Evolutionary conservation across 257 asterid species (phyloP).

Genomic region (Fraxinus anomala): DNA sequence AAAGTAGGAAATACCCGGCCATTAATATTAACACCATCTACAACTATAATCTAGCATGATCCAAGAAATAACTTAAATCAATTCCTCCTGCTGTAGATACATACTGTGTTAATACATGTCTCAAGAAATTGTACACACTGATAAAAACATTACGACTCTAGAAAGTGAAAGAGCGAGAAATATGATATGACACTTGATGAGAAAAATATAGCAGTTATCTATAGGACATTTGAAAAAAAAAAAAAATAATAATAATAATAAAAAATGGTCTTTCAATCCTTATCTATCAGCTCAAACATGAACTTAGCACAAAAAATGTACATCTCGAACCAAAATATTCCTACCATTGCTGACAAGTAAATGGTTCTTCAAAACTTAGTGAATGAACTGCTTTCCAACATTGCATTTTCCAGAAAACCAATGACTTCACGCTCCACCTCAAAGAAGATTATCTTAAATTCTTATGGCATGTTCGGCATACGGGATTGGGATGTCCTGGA

Average conservation of each 20-base stretch:
- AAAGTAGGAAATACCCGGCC: too few relatives aligned
- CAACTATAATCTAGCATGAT: neutral
- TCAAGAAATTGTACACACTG: neutral
- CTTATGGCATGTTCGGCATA: neutral
- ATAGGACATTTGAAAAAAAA: neutral
- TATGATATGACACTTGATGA: neutral
- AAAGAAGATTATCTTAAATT: neutral
- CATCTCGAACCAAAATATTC: conserved; percentile 5
- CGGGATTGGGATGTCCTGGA: neutral
- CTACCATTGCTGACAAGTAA: neutral
- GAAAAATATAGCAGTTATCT: neutral
- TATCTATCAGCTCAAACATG: neutral
- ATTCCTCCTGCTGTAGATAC: neutral
- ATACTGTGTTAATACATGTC: neutral
- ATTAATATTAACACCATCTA: neutral
- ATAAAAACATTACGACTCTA: neutral
- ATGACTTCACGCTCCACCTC: neutral
- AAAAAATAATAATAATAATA: too few relatives aligned
- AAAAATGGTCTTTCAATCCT: neutral
- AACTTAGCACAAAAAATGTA: neutral
- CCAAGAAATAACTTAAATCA: neutral
- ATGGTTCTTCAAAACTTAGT: neutral
- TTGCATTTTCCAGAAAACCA: neutral
- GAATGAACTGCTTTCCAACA: neutral
- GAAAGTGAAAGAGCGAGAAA: neutral